Evolutionary conservation across 371 early-diverging fungal species (phyloP), one percentile per base, ranked within the genome.

Genomic region (Batkoa obscura): DNA sequence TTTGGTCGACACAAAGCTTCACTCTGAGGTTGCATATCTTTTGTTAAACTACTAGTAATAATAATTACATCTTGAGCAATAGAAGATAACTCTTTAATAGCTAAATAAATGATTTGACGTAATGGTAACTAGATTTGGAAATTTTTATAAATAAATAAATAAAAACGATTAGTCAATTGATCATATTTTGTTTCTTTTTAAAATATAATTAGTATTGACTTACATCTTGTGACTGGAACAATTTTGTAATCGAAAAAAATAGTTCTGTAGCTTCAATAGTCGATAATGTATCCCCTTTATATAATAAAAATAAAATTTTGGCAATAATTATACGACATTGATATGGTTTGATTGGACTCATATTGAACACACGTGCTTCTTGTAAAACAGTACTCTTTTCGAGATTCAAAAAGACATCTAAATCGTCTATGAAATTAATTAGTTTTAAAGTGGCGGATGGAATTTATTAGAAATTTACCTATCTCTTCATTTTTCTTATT

Each of bases 171-270:
- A 23, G 23, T 23, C 23, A 23, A 23, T 23, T 23, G 23, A 23
- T 12, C 13, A 39, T 30, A 42, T 17, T 8, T 17, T 39, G 30
- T 12, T 42, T 15, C 15, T n/a, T 42, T 32, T 23, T 23, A 23
- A 23, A 23, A 23, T 23, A 23, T 23, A 23, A 50, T 32, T 5
- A 23, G 17, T 23, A 23, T 5, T 32, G 5, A 69, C 83, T 65
- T 78, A 89, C 91, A 72, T 96, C 96, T 68, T 84, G 88, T 59
- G 80, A 81, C 73, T 94, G 95, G 72, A 98, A 98, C 53, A 95
- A 81, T 74, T 93, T 92, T 9, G 92, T 94, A 61, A 92, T 87
- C 63, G 87, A 85, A 67, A 98, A 98, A 71, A 98, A 98, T 15
- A 92, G 77, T 62, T 94, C 88, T 0, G 98, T 98, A 2, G 98